A percentile compares a stretch with the other conserved stretches of the same genome.
Evolutionary conservation across 1,284 basidiomycete species (phyloP).

Genomic region (Cystobasidium pallidum): DNA sequence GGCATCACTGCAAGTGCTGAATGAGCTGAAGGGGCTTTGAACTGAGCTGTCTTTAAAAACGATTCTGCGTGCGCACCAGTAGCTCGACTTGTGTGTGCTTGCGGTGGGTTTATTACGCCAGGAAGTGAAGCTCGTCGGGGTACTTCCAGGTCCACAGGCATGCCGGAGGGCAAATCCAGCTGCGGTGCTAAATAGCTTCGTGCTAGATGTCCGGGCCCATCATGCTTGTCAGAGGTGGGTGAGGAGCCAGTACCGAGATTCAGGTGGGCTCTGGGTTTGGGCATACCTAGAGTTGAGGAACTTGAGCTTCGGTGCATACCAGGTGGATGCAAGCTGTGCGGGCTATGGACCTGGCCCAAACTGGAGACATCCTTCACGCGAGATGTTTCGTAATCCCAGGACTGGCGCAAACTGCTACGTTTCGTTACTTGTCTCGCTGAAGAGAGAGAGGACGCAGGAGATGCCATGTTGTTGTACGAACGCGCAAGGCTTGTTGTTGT

Average conservation of each 20-base stretch:
- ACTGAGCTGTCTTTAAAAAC: not conserved
- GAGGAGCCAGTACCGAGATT: not conserved
- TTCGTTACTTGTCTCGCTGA: not conserved
- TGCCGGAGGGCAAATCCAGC: not conserved
- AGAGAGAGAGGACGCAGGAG: not conserved
- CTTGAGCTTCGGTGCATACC: not conserved
- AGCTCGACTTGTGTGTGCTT: not conserved
- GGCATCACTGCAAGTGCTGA: not conserved
- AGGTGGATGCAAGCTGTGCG: not conserved
- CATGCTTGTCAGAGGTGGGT: not conserved
- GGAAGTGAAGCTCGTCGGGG: constrained; percentile 5
- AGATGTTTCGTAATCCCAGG: not conserved
- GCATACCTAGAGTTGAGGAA: not conserved
- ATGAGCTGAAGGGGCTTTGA: not conserved
- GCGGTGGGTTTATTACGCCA: not conserved
- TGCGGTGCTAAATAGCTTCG: not conserved
- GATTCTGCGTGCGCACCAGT: too few species aligned
- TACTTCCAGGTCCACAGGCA: not conserved
- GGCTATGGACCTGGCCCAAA: too few species aligned
- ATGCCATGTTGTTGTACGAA: not conserved
- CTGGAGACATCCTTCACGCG: too few species aligned
- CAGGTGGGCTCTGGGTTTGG: too few species aligned
- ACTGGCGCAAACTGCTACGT: constrained; percentile 8
- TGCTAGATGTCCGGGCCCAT: not conserved
- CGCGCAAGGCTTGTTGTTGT: not conserved